phyloP scores from a whole-genome alignment of 2,329 filamentous ascomycete genomes.

The Fusarium clavum region DNA sequence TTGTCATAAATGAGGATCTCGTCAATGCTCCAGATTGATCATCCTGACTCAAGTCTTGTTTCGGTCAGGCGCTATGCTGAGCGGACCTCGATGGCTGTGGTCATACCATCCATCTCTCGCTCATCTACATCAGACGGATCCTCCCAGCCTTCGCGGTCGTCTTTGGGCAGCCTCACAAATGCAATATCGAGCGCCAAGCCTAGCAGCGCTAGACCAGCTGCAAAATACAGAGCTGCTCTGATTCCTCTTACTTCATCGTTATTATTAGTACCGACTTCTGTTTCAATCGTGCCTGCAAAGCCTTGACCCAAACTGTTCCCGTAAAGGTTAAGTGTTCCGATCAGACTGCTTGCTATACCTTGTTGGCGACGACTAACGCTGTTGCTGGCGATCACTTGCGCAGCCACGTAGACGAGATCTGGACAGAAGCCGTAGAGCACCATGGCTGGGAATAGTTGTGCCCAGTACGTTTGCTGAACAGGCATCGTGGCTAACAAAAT shows the following conservation, averaged over 20 bases:
- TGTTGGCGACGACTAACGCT: slow-evolving; percentile 60
- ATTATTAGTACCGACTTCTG: slow-evolving; percentile 18
- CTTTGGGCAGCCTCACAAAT: slow-evolving; percentile 24
- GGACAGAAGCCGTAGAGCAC: slow-evolving; percentile 54
- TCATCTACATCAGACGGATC: background rate
- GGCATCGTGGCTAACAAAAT: slow-evolving; percentile 56
- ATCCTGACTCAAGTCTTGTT: background rate
- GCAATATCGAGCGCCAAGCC: slow-evolving; percentile 8
- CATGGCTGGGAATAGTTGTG: slow-evolving; percentile 55
- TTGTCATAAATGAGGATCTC: background rate
- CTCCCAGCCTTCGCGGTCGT: slow-evolving; percentile 26
- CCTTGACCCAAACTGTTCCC: slow-evolving; percentile 50
- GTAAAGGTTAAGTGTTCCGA: slow-evolving; percentile 55
- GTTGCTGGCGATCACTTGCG: slow-evolving; percentile 66
- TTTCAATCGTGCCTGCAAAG: slow-evolving; percentile 52
- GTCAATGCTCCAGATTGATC: background rate
- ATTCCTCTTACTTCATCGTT: slow-evolving; percentile 6
- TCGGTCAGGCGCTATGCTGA: background rate
- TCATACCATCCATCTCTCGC: slow-evolving; percentile 4
- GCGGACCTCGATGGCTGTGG: slow-evolving; percentile 9
- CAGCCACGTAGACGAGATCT: slow-evolving; percentile 63
- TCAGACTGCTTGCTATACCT: slow-evolving; percentile 62
- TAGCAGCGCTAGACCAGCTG: slow-evolving; percentile 9
- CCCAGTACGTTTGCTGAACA: slow-evolving; percentile 55
- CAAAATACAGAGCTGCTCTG: slow-evolving; percentile 20